Base-by-base conservation (phyloP, 176 grass and related monocot genomes). In the Musa itinerans region DNA sequence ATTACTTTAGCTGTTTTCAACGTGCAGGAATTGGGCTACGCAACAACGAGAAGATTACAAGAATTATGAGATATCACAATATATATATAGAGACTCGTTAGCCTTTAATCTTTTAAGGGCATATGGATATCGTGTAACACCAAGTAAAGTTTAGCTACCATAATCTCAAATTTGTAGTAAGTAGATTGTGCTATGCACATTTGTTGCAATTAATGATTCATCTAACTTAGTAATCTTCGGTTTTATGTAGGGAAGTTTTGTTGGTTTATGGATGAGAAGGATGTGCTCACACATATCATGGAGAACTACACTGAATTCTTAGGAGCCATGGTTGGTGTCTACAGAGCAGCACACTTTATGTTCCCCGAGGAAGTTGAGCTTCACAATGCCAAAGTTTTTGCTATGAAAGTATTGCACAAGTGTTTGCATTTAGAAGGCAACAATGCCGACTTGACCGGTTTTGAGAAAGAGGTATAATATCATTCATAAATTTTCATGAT, bases 271-370 rank as follows among this genome's bases (percentile, higher is more conserved):
- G 3, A 34, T 34, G 34, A 34, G 11, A 65, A 65, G 10, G 65
- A 19, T 0, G 19, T 68, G 1, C 13, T 68, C 5, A 20, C 17
- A 1, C 25, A 68, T 19, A 68, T 68, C 3, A 17, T 17, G 14
- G 65, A 43, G 34, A 68, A 68, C 65, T 17, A 12, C 71, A 68
- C 4, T 2, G 65, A 68, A 16, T 68, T 68, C 65, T 16, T 68
- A 27, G 65, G 26, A 48, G 65, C 65, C 27, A 68, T 68, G 65
- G 34, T 9, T 16, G 27, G 26, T 1, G 17, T 68, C 13, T 49
- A 68, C 26, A 68, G 65, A 48, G 65, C 65, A 68, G 14, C 65
- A n/a, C 14, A 49, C 26, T 68, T 68, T 25, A 68, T 68, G 65
- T 68, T 68, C 15, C 65, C 65, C 17, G 3, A 29, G 26, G 65